A percentile compares a stretch with the other conserved stretches of the same genome.
Conservation (phyloP, 805 yeast genomes). For the Wickerhamomyces rabaulensis region DNA sequence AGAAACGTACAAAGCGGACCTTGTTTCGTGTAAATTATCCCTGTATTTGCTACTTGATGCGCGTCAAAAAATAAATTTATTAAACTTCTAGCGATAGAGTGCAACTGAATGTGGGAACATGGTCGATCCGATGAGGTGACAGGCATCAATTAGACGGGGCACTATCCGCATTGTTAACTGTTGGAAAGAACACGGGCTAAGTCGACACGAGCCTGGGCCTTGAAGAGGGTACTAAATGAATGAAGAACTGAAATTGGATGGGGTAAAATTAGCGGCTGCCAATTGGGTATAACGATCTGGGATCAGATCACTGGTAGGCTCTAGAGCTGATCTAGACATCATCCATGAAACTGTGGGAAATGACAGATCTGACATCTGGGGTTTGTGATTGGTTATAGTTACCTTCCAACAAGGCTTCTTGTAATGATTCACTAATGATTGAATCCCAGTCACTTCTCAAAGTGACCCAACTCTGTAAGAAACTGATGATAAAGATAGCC, state of each 20-base stretch:
- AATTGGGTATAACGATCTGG: too few relatives aligned
- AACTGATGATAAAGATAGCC: slow-evolving; percentile 46
- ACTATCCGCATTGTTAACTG: too few relatives aligned
- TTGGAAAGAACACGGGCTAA: too few relatives aligned
- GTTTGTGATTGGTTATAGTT: slow-evolving; percentile 3
- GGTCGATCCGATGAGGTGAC: too few relatives aligned
- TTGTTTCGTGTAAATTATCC: background rate
- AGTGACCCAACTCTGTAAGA: slow-evolving; percentile 36
- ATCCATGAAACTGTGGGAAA: slow-evolving; percentile 11
- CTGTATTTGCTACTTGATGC: background rate
- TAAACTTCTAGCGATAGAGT: background rate
- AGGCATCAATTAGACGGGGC: too few relatives aligned
- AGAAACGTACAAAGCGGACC: too few relatives aligned
- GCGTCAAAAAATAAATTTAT: background rate
- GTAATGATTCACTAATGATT: slow-evolving; percentile 35
- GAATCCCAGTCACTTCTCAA: slow-evolving; percentile 40
- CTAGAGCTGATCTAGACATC: slow-evolving; percentile 10
- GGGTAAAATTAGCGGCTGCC: too few relatives aligned
- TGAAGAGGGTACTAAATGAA: too few relatives aligned
- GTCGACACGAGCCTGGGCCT: too few relatives aligned
- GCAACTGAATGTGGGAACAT: too few relatives aligned
- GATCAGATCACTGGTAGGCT: too few relatives aligned
- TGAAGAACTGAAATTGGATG: background rate
- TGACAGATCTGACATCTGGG: slow-evolving; percentile 18
- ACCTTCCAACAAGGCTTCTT: slow-evolving; percentile 31